Evolutionary conservation across 2,329 filamentous ascomycete species (phyloP), one percentile per base, ranked within the genome.

Genomic region (Pestalotiopsis sp.): DNA sequence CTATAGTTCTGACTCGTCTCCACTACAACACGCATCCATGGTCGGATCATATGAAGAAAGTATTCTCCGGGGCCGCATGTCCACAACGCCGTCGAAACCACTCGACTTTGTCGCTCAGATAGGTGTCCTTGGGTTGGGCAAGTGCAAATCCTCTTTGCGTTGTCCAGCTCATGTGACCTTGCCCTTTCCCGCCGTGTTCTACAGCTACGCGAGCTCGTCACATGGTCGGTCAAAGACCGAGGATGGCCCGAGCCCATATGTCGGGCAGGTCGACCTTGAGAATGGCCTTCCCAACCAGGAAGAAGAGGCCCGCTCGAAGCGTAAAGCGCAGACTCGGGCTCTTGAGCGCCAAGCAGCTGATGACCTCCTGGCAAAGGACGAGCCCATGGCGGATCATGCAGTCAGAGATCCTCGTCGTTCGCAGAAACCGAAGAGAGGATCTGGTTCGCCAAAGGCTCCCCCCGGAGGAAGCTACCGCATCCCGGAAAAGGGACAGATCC

Each of bases 11-110:
- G 95, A 97, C 60, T 82, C 85, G 2, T 94, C 93, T 2, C 91
- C 93, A 3, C 83, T 96, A 36, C 93, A 95, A 68, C 94, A 97
- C 80, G 95, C 95, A 9, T 95, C 95, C 3, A 97, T 99, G 92
- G 95, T 98, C 2, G 96, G 96, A 2, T 98, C 95, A 1, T 99
- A 98, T 74, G 96, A 99, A 80, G 96, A 99, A 81, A 98, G 94
- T 36, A 98, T 99, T 70, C 84, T 99, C 2, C 90, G 94, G 61
- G 96, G 96, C 52, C 90, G 96, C 71, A 99, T 99, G 96, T 98
- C 96, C 36, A 98, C 95, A 1, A 96, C 91, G 2, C 95, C 96
- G 0, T 98, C 95, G 0, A 95, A 93, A 72, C 95, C 96, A 5
- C 84, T 99, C 5, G 91, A 97, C 72, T 99, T 99, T 76, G 87